Evolutionary conservation across 1,284 basidiomycete genomes (phyloP), one percentile per base, ranked within the genome.

Genomic region (Tilletia caries): DNA sequence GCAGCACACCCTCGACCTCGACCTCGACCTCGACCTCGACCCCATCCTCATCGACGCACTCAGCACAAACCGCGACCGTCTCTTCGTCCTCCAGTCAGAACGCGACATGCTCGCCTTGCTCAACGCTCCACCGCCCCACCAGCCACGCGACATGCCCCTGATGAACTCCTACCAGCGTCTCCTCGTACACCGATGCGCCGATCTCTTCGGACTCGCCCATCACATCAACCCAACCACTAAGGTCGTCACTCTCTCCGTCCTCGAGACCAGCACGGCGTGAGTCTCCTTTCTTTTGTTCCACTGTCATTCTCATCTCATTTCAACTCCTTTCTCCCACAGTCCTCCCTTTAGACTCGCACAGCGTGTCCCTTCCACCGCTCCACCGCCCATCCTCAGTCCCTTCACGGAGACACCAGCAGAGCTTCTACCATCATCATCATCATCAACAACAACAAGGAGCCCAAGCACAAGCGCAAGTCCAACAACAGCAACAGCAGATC

Each of bases 111-210:
- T 68, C 18, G 69, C 44, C 3, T 71, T 75, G 27, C 70, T 79
- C 13, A 65, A 66, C 15, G 73, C 73, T 33, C 0, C 60, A 1
- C 12, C 43, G 3, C 6, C 32, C 23, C 20, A 50, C 1, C 15
- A 70, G 29, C 67, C 71, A 15, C 58, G 72, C 67, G 73, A 76
- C n/a, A 71, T 79, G 10, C 75, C 75, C 18, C 65, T 75, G 2
- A 79, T 79, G 77, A 79, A 79, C 64, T 64, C 77, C 15, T 79
- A 77, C 33, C 77, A 79, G 67, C 73, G 77, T 0, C 69, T 79
- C 3, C 73, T 79, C 37, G 65, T 75, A 4, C 76, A 77, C 64
- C 67, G 72, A 15, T 75, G 74, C 32, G 77, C 77, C 18, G 76
- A 77, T 50, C 75, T 76, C 33, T 79, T 75, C 68, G 44, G 66